Conservation (phyloP, 2,329 filamentous ascomycete species). For the Exophiala oligosperma region DNA sequence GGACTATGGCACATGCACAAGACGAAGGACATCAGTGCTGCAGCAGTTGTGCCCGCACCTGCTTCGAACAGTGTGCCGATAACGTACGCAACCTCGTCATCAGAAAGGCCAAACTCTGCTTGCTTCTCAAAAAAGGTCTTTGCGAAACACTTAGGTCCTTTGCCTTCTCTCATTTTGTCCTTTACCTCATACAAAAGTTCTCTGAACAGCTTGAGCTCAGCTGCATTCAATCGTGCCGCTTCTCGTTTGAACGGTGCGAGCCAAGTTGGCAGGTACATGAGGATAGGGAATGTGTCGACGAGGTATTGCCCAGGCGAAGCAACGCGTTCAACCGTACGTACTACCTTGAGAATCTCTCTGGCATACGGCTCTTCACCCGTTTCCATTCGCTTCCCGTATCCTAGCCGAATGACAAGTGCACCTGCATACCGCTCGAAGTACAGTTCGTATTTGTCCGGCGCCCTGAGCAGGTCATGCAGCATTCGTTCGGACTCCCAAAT, state of each 20-base stretch:
- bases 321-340: conserved; percentile 38
- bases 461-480: conserved; percentile 33
- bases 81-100: no score
- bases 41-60: conserved; percentile 34
- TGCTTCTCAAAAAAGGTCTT: no score
- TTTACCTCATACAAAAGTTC: no score
- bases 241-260: conserved; percentile 34
- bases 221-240: not conserved
- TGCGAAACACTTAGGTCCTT: no score
- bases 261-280: conserved; percentile 31
- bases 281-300: conserved; percentile 35
- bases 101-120: no score
- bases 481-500: conserved; percentile 34
- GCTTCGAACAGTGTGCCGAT: conserved; percentile 34
- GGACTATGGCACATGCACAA: conserved; percentile 33
- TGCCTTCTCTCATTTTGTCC: no score
- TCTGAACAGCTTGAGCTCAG: no score
- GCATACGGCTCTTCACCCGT: conserved; percentile 37
- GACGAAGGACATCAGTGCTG: conserved; percentile 34
- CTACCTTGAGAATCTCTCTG: conserved; percentile 35
- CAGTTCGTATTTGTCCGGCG: conserved; percentile 35
- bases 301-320: conserved; percentile 40
- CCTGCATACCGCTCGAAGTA: conserved; percentile 41
- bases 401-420: conserved; percentile 39
- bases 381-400: conserved; percentile 37